Base-by-base conservation (phyloP, 1,284 basidiomycete species). In the Xerocomus minutiporus region DNA sequence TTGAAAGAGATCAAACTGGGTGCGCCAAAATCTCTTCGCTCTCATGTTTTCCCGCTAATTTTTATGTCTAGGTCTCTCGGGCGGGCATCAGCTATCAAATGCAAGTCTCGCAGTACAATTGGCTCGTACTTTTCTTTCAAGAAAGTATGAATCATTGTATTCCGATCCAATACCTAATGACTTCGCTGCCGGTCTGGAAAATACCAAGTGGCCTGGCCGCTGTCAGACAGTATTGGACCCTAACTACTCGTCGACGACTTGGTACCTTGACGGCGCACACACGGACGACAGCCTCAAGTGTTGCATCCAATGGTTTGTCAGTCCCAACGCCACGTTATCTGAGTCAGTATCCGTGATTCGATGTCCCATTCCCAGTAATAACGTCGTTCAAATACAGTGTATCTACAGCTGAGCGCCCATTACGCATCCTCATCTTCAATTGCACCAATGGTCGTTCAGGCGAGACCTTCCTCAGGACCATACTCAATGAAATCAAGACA, bases 261-360 rank as follows among this genome's bases (percentile, higher is more conserved):
- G 94, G 93, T 92, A 87, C 68, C 75, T 99, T 25, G 97, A 99
- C 68, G 97, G 97, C 1, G 95, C 96, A 12, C 97, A 99, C 69
- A 99, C 97, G 0, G 73, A 82, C 12, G 97, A 99, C 68, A 97
- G 93, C 63, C 75, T 99, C 29, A 78, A 81, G 43, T 91, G 85
- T 55, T 96, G 95, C 61, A 81, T 90, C 17, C 76, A 88, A 56
- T 99, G 97, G 97, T 96, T 86, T 64, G 79, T 81, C 36, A 76
- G 71, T 51, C 79, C 84, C 2, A 71, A 71, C 5, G 73, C 79
- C 38, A 80, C 78, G 5, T 61, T 86, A 46, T 57, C 62, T 5
- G 31, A 53, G 66, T 50, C 61, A 60, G 72, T 69, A 55, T 40
- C 38, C n/a, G 12, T 40, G 7, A 34, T 54, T 39, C 5, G n/a